A percentile compares a stretch with the other conserved stretches of the same genome.
phyloP scores from a whole-genome alignment of 805 yeast genomes.

The Candida succiphila region DNA sequence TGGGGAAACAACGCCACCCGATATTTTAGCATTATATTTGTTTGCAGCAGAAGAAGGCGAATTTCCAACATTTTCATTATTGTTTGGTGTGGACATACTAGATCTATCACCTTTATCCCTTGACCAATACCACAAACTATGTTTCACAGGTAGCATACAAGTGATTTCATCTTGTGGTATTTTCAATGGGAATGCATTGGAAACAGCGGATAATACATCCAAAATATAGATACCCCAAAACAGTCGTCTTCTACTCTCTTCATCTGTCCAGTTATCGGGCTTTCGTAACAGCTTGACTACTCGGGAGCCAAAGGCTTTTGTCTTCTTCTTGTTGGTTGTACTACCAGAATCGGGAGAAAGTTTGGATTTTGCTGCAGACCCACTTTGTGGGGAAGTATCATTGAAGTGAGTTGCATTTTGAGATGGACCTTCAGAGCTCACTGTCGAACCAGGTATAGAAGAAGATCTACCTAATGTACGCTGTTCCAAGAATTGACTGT shows the following conservation, averaged over 20 bases:
- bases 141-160: conserved; percentile 10
- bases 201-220: conserved; percentile 26
- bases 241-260: conserved; percentile 24
- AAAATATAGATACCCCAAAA: conserved; percentile 25
- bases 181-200: conserved; percentile 22
- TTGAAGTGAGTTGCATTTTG: neutral
- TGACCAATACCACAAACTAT: conserved; percentile 8
- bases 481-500: conserved; percentile 4
- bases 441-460: neutral
- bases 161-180: conserved; percentile 11
- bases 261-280: conserved; percentile 27
- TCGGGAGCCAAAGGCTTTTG: conserved; percentile 5
- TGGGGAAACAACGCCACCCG: neutral
- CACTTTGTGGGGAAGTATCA: neutral
- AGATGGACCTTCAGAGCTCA: neutral
- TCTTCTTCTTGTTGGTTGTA: neutral
- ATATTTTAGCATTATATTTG: neutral
- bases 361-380: neutral
- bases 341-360: neutral
- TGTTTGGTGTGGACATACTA: neutral
- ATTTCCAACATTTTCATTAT: neutral
- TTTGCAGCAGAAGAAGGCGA: neutral
- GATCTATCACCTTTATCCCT: neutral
- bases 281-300: conserved; percentile 9
- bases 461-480: conserved; percentile 4